phyloP scores from a whole-genome alignment of 177 flowering plant species.

The Vitis hybrid region DNA sequence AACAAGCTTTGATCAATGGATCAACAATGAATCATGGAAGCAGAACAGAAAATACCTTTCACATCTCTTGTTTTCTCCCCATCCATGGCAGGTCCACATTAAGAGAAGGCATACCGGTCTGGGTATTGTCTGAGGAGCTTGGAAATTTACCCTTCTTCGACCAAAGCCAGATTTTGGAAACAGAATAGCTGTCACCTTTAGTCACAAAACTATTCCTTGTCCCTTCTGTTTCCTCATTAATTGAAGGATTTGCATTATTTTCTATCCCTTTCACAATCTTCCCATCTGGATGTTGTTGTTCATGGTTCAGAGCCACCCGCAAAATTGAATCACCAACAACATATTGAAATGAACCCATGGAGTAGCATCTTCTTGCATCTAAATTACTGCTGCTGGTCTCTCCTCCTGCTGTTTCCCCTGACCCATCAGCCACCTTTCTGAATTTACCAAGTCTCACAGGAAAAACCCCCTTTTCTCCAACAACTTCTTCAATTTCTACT shows the following conservation, averaged over 20 bases:
- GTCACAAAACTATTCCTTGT: constrained; percentile 29
- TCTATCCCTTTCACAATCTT: constrained; percentile 22
- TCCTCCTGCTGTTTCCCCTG: constrained; percentile 23
- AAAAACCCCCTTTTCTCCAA: constrained; percentile 34
- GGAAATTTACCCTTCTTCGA: constrained; percentile 35
- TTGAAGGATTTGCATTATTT: constrained; percentile 13
- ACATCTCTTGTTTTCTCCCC: constrained; percentile 27
- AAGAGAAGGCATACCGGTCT: constrained; percentile 26
- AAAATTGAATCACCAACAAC: constrained; percentile 32
- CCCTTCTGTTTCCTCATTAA: constrained; percentile 30
- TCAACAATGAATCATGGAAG: constrained; percentile 6
- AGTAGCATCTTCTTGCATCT: constrained; percentile 49
- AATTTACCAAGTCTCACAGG: constrained; percentile 52
- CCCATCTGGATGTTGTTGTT: background rate
- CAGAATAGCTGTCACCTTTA: constrained; percentile 45
- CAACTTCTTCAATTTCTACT: constrained; percentile 32
- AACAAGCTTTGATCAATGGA: constrained; percentile 7
- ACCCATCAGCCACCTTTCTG: constrained; percentile 22
- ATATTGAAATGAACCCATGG: constrained; percentile 54
- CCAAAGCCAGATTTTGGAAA: constrained; percentile 55
- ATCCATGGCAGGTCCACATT: constrained; percentile 36
- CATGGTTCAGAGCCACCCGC: constrained; percentile 23
- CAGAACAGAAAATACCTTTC: constrained; percentile 15
- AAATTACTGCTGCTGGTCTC: constrained; percentile 49
- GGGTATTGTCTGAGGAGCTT: constrained; percentile 15